phyloP scores from a whole-genome alignment of 352 stramenopile genomes.

The Globisporangium heterothallicum region DNA sequence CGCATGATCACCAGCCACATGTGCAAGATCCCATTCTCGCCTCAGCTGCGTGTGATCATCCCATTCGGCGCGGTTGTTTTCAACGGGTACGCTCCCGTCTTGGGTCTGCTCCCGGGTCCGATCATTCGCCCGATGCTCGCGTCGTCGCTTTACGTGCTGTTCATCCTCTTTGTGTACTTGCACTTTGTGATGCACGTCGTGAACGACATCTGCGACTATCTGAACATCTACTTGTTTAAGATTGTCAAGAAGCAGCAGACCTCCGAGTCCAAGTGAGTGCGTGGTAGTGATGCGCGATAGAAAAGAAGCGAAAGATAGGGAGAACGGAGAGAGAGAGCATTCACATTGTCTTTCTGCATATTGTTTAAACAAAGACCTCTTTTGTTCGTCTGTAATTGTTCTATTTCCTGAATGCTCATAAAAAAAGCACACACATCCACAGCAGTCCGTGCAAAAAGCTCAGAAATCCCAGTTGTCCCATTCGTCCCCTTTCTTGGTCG shows the following conservation, averaged over 20 bases:
- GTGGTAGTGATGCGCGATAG: not conserved
- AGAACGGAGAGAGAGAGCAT: too few relatives aligned
- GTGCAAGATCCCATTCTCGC: slow-evolving; percentile 85
- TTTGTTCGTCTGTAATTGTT: slow-evolving; percentile 4
- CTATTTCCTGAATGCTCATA: slow-evolving; percentile 1
- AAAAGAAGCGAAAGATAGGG: not conserved
- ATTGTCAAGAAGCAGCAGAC: slow-evolving; percentile 35
- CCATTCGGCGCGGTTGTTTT: slow-evolving; percentile 70
- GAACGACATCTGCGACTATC: slow-evolving; percentile 81
- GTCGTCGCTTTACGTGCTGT: slow-evolving; percentile 61
- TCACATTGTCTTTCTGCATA: too few relatives aligned
- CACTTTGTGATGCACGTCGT: slow-evolving; percentile 81
- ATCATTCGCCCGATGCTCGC: slow-evolving; percentile 63
- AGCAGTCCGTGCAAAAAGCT: not conserved
- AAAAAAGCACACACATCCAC: not conserved
- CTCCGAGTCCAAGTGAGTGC: slow-evolving; percentile 8
- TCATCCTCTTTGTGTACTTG: slow-evolving; percentile 71
- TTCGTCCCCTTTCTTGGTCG: slow-evolving; percentile 45
- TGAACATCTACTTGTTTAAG: slow-evolving; percentile 85
- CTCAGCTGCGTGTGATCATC: slow-evolving; percentile 76
- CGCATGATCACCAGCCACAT: slow-evolving; percentile 89
- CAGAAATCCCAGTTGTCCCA: slow-evolving; percentile 84
- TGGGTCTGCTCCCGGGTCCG: slow-evolving; percentile 41
- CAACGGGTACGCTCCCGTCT: slow-evolving; percentile 54
- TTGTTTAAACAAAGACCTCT: too few relatives aligned